Base-by-base conservation (phyloP, 352 stramenopile species). In the Phytophthora fragariaefolia region DNA sequence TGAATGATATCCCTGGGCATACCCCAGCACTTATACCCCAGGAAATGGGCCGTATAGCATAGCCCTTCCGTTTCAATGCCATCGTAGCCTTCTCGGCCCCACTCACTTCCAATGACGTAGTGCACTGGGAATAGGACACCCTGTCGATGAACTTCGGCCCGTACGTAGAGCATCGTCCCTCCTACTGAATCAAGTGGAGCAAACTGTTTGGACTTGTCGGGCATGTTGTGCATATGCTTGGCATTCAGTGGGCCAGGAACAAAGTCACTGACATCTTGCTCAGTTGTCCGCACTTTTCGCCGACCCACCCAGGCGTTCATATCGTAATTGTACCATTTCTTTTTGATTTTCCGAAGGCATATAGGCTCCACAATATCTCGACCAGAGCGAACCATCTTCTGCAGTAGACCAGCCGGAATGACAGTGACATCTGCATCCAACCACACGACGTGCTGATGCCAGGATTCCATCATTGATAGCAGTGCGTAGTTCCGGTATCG, bases 401-500 rank as follows among this genome's bases (percentile, higher is more conserved):
- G 36, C 0, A 81, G 7, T 0, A 83, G 28, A 1, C 42, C 26
- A n/a, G 22, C 2, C 6, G 72, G 69, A 38, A 83, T 46, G n/a
- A 64, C 15, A n/a, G 50, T 55, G 34, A 83, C 66, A 26, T 87
- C 79, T 34, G 70, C 71, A 40, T 87, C 79, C 8, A 84, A 38
- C 70, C 69, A 86, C 24, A 86, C 28, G 6, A 86, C 78, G 28
- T 82, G 71, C 36, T 77, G 50, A 38, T 84, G 67, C 70, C 73
- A 83, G 27, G 52, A 42, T 47, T 76, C 53, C 18, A 87, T 55
- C 4, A 64, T 76, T n/a, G 63, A 69, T 4, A 77, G 38, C n/a
- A 83, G 48, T 26, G 69, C 69, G 22, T 71, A 79, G 60, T 86
- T 86, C 12, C 78, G 73, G 45, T 83, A 83, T 26, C 78, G 73